Percentiles rank a stretch among this genome's conserved stretches.
phyloP scores from a whole-genome alignment of 2,329 filamentous ascomycete species.

The Aspergillus eucalypticola region DNA sequence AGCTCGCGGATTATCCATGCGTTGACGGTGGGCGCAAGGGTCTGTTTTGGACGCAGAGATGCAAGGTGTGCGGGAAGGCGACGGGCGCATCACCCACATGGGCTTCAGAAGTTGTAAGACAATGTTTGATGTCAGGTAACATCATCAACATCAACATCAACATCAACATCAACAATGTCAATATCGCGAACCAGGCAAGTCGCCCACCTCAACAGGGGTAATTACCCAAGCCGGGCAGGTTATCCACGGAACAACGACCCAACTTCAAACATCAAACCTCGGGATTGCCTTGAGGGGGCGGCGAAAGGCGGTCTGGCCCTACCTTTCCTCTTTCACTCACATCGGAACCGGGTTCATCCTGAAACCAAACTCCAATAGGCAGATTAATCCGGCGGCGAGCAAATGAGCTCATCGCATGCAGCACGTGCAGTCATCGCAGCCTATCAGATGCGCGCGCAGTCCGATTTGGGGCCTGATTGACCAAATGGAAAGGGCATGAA shows the following conservation, averaged over 20 bases:
- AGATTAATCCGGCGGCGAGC: conserved; percentile 12
- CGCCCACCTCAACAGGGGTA: background rate
- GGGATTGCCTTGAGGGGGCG: too few relatives aligned
- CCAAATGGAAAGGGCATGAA: background rate
- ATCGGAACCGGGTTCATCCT: too few relatives aligned
- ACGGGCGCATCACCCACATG: too few relatives aligned
- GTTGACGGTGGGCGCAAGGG: conserved; percentile 9
- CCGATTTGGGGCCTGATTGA: background rate
- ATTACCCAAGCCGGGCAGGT: background rate
- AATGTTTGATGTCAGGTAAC: background rate
- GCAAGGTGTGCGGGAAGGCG: background rate
- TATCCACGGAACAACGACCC: background rate
- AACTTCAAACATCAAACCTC: too few relatives aligned
- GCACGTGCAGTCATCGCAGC: conserved; percentile 19
- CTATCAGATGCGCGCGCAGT: conserved; percentile 15
- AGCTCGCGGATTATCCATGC: conserved; percentile 16
- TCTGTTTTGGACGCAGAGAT: background rate
- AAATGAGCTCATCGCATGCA: conserved; percentile 22
- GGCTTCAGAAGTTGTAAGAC: too few relatives aligned
- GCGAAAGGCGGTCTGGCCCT: background rate
- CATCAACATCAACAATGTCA: too few relatives aligned
- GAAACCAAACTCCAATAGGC: conserved; percentile 1
- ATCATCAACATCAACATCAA: too few relatives aligned
- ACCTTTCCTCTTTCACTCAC: too few relatives aligned
- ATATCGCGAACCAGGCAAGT: too few relatives aligned